Conservation (phyloP, 106 monocot species). For the Gastrodia elata region DNA sequence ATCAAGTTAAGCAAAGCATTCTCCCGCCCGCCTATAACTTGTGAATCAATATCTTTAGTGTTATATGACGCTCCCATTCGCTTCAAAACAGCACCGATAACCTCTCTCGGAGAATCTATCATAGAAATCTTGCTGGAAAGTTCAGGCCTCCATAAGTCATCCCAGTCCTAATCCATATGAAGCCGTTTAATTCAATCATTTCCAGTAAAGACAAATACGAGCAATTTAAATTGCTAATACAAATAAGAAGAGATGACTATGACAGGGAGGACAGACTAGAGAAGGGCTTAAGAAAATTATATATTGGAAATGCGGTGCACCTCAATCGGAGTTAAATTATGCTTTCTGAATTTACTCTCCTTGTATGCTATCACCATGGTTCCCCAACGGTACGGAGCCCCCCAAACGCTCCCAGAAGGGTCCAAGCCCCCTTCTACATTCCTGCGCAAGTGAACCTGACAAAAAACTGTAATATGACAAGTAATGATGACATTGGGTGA, state of each 20-base stretch:
- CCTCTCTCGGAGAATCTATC: slow-evolving; percentile 90
- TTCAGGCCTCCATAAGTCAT: slow-evolving; percentile 87
- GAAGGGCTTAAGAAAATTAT: neutral
- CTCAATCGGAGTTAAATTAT: slow-evolving; percentile 74
- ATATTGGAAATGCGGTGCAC: too few species aligned
- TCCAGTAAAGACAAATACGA: too few species aligned
- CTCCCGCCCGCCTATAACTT: slow-evolving; percentile 68
- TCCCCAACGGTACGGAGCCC: slow-evolving; percentile 88
- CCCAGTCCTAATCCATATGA: slow-evolving; percentile 64
- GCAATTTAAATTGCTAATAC: too few species aligned
- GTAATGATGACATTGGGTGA: neutral
- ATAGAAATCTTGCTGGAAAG: slow-evolving; percentile 84
- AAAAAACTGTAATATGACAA: slow-evolving; percentile 29
- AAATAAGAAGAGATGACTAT: too few species aligned
- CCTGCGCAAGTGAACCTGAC: slow-evolving; percentile 76
- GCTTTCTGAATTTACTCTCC: slow-evolving; percentile 66
- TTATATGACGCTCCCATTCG: slow-evolving; percentile 91
- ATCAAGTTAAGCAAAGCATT: slow-evolving; percentile 42
- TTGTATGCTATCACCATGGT: slow-evolving; percentile 91
- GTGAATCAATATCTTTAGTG: slow-evolving; percentile 51
- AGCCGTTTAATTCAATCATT: too few species aligned
- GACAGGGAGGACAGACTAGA: too few species aligned
- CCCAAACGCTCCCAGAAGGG: slow-evolving; percentile 68
- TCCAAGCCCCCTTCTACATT: slow-evolving; percentile 62
- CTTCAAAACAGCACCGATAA: slow-evolving; percentile 82